phyloP scores from a whole-genome alignment of 2,329 filamentous ascomycete genomes.

The Cercospora nicotianae region DNA sequence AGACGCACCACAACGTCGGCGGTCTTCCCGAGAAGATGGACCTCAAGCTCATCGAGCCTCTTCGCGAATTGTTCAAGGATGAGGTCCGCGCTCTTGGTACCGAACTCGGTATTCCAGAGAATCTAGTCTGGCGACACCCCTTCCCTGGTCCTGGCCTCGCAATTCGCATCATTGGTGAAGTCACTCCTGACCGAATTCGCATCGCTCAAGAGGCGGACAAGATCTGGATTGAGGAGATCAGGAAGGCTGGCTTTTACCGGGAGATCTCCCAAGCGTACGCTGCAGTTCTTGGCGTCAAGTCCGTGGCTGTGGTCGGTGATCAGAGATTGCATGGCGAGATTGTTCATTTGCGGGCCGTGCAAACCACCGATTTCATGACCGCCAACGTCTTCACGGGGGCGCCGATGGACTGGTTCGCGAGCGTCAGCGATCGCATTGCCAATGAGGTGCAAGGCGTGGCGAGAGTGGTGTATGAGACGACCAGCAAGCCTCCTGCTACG shows the following conservation, averaged over 20 bases:
- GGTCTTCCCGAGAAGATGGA: constrained; percentile 64
- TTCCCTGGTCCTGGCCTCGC: constrained; percentile 76
- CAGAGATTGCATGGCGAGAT: constrained; percentile 66
- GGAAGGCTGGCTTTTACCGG: constrained; percentile 69
- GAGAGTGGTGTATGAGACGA: constrained; percentile 69
- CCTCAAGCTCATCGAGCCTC: constrained; percentile 74
- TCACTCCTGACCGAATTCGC: constrained; percentile 74
- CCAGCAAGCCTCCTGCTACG: constrained; percentile 68
- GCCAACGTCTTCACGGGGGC: constrained; percentile 69
- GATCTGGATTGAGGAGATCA: constrained; percentile 77
- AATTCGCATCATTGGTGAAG: constrained; percentile 79
- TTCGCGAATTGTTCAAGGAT: constrained; percentile 80
- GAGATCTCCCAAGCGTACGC: constrained; percentile 71
- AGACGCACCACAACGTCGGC: constrained; percentile 73
- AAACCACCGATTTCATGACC: constrained; percentile 71
- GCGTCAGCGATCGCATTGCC: constrained; percentile 66
- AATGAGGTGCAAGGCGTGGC: constrained; percentile 74
- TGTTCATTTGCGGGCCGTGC: constrained; percentile 62
- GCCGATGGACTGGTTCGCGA: constrained; percentile 61
- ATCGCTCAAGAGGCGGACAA: constrained; percentile 76
- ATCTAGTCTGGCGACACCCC: constrained; percentile 76
- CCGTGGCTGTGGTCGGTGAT: constrained; percentile 70
- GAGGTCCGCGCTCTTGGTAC: constrained; percentile 71
- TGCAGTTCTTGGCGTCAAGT: constrained; percentile 64
- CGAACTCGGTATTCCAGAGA: constrained; percentile 67